Percentiles rank a stretch among this genome's conserved stretches.
Conservation (phyloP, 2,329 filamentous ascomycete genomes). For the Aspergillus phoenicis region DNA sequence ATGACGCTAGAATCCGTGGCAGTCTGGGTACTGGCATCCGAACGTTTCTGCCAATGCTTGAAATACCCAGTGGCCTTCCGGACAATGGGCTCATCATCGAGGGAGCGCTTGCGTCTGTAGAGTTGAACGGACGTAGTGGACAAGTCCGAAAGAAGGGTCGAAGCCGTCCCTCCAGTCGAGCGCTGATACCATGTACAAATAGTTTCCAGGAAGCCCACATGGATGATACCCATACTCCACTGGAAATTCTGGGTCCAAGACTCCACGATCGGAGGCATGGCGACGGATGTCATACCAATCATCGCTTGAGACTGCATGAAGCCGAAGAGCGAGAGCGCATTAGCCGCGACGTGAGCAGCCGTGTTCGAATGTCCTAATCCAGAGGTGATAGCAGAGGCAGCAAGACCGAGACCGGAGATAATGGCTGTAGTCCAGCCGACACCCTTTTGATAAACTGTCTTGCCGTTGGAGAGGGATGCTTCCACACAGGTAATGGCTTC, state of each 20-base stretch:
- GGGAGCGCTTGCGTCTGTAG: conserved; percentile 62
- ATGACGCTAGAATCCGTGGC: conserved; percentile 7
- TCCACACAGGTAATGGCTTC: conserved; percentile 80
- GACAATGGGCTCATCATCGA: conserved; percentile 41
- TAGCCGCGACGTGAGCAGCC: conserved; percentile 89
- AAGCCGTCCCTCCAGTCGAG: conserved; percentile 82
- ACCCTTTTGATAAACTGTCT: conserved; percentile 84
- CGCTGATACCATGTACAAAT: conserved; percentile 97
- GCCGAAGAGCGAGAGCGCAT: conserved; percentile 88
- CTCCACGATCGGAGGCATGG: conserved; percentile 82
- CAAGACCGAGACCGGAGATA: conserved; percentile 79
- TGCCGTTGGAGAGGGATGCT: conserved; percentile 83
- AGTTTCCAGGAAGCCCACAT: conserved; percentile 79
- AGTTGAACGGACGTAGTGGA: conserved; percentile 80
- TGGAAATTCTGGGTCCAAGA: conserved; percentile 98
- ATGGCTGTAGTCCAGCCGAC: conserved; percentile 89
- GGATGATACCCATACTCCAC: conserved; percentile 97
- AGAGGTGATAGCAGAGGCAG: conserved; percentile 84
- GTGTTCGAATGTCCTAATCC: conserved; percentile 91
- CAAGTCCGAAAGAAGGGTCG: conserved; percentile 74
- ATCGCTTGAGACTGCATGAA: conserved; percentile 96
- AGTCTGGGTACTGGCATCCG: conserved; percentile 40
- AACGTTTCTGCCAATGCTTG: conserved; percentile 50
- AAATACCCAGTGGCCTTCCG: conserved; percentile 47
- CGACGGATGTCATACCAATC: conserved; percentile 78